Conservation (phyloP, 208 protist genomes). For the Trypanosoma brucei region DNA sequence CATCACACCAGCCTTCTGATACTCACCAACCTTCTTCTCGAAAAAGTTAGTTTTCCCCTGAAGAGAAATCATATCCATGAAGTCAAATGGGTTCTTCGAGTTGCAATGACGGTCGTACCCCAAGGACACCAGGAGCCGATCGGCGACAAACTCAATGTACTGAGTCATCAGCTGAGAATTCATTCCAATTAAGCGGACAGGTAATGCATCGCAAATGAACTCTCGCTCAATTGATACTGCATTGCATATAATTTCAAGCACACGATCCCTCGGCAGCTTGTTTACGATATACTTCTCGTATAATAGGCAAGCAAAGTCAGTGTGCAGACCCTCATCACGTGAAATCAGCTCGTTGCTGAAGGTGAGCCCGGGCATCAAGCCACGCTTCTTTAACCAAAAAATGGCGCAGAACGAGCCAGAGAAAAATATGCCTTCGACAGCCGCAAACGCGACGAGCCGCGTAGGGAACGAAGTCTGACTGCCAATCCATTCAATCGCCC, state of each 20-base stretch:
- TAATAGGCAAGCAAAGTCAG: conserved; percentile 98
- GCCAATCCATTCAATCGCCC: conserved; percentile 93
- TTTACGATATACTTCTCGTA: conserved; percentile 92
- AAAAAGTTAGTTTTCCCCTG: conserved; percentile 99
- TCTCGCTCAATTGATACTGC: conserved; percentile 96
- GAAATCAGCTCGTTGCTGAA: conserved; percentile 99
- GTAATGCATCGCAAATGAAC: conserved; percentile 97
- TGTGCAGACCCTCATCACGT: conserved; percentile 98
- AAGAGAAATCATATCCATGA: conserved; percentile 99
- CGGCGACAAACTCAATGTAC: conserved; percentile 99
- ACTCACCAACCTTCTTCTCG: conserved; percentile 98
- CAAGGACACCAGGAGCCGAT: conserved; percentile 96
- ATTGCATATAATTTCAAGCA: conserved; percentile 90
- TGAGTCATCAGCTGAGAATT: conserved; percentile 96
- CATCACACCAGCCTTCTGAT: conserved; percentile 98
- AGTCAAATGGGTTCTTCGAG: conserved; percentile 98
- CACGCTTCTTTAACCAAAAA: conserved; percentile 99
- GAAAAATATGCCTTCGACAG: conserved; percentile 99
- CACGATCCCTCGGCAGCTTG: conserved; percentile 78
- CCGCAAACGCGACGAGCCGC: conserved; percentile 97
- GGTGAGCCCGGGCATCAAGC: conserved; percentile 98
- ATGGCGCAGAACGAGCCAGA: conserved; percentile 98
- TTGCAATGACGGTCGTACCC: conserved; percentile 95
- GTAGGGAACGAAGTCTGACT: conserved; percentile 89
- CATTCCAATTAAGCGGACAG: conserved; percentile 98